phyloP scores from a whole-genome alignment of 2,329 filamentous ascomycete genomes.

The Neonectria coccinea region DNA sequence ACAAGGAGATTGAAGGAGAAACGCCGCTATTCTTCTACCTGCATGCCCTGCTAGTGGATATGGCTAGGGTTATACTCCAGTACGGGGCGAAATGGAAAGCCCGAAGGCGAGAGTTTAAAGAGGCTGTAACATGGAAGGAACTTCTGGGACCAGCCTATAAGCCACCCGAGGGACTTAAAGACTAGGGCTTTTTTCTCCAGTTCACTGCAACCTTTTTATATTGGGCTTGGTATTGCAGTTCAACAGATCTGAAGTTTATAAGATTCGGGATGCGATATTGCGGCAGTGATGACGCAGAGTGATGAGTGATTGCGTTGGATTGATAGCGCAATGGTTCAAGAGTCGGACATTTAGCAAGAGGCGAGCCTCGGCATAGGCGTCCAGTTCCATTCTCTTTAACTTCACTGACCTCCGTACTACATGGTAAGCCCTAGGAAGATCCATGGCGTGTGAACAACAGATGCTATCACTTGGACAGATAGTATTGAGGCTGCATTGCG shows the following conservation, averaged over 20 bases:
- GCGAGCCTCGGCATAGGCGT: too few species aligned
- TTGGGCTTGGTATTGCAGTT: not conserved
- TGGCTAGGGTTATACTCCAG: slow-evolving; percentile 29
- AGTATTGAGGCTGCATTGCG: too few species aligned
- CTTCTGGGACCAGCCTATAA: not conserved
- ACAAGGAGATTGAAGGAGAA: slow-evolving; percentile 26
- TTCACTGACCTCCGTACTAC: too few species aligned
- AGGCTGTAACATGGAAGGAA: not conserved
- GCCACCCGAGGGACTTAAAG: not conserved
- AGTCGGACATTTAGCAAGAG: too few species aligned
- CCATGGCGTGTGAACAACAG: too few species aligned
- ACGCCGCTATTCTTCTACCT: slow-evolving; percentile 32
- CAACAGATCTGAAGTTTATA: not conserved
- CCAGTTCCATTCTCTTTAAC: too few species aligned
- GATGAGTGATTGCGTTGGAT: not conserved
- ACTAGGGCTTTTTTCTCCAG: not conserved
- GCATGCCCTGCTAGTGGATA: slow-evolving; percentile 24
- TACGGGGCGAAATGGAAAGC: slow-evolving; percentile 24
- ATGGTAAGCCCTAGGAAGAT: too few species aligned
- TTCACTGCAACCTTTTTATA: not conserved
- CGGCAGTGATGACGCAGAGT: not conserved
- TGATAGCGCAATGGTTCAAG: too few species aligned
- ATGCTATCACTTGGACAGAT: too few species aligned
- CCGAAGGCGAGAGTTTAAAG: not conserved
- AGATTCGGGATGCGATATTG: not conserved